Base-by-base conservation (phyloP, 768 basidiomycete genomes). In the Pleurotus giganteus region DNA sequence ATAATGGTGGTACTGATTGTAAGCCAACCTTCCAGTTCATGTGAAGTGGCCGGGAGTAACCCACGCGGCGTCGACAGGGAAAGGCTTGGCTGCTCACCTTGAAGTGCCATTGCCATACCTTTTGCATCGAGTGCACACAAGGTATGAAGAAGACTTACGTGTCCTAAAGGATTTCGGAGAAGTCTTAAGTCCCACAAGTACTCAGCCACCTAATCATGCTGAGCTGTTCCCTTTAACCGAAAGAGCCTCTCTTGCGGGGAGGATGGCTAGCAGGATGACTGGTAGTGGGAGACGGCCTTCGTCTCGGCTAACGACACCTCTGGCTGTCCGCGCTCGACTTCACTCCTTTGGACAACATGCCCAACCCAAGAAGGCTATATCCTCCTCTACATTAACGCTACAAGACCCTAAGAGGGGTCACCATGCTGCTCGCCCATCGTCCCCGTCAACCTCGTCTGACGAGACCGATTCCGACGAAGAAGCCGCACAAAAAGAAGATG, bases 141-240 rank as follows among this genome's bases (percentile, higher is more conserved):
- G 91, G 58, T 93, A 89, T 54, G 90, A 93, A 65, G 87, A 93
- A 68, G 91, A 91, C 64, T 81, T 94, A 27, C 83, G 88, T 34
- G 88, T 88, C 1, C 66, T 93, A 45, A 86, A 89, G 62, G 86
- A 85, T 58, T 83, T 88, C 31, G 80, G 79, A 39, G 86, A 84
- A 24, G 79, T 80, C 31, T 71, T 82, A n/a, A 81, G 76, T 53
- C 81, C 85, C 11, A 66, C 73, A 13, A 65, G 70, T 7, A 64
- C 74, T 19, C 64, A 60, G 53, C 66, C 61, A 49, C 66, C 66
- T 12, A 63, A 59, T 47, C 63, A 66, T n/a, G 65, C 70, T 26
- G 55, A 46, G 26, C 23, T 58, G 17, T 58, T 59, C 45, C 58
- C 57, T 2, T 53, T 52, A 9, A 44, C 45, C 28, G 66, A 66